Base-by-base conservation (phyloP, 495 filamentous ascomycete species). In the Podospora pseudocomata region DNA sequence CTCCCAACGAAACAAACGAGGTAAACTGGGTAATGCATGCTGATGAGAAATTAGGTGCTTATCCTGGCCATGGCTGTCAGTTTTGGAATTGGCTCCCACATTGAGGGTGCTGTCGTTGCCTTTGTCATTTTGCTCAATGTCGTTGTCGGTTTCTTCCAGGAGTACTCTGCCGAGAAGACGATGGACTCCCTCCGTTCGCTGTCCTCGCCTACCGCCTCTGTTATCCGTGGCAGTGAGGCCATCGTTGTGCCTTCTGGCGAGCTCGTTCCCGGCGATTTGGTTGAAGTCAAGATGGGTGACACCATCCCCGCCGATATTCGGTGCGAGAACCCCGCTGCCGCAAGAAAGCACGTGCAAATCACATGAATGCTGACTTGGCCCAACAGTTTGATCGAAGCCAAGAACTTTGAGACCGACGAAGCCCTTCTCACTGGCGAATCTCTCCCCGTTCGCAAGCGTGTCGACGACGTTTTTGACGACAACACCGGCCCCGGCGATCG, bases 161-260 rank as follows among this genome's bases (percentile, higher is more conserved):
- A 96, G 73, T 96, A 91, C 76, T 85, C 87, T 55, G 92, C 92
- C n/a, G 92, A 94, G 72, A 91, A 94, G 81, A 93, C 89, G 61
- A 94, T 96, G 84, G 87, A 94, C 65, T 90, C 90, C 19, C 82
- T 96, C 20, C 82, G 91, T 59, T 87, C 87, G 54, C 83, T 96
- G 11, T 91, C 89, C 5, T 91, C 92, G 1, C 93, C 93, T 28
- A 88, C 89, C 64, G 93, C 93, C 60, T 86, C 81, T 61, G 92
- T 90, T 4, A 79, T 96, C 13, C 89, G 93, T 56, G 85, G 90
- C 75, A 90, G 91, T 3, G 83, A 85, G 55, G 82, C 86, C 55
- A 80, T 91, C 54, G 85, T 92, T 60, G 76, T 96, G n/a, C 92
- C 92, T 78, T 91, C 90, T 60, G 92, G 92, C 20, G 92, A 94